Evolutionary conservation across 495 filamentous ascomycete species (phyloP).

Genomic region (Penicillium verhagenii): DNA sequence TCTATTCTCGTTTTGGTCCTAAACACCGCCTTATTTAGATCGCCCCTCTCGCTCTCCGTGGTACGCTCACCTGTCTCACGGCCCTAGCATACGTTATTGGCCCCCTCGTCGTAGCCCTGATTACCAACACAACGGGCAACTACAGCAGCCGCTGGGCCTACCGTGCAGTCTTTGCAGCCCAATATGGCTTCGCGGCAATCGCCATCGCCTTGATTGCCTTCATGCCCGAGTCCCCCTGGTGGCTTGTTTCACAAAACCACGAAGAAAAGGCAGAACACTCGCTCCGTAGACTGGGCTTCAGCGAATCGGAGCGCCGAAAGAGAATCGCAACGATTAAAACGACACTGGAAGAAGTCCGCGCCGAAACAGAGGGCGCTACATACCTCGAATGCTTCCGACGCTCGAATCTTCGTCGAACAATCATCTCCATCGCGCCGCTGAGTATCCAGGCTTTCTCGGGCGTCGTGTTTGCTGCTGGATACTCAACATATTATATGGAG

Average conservation of each 20-base stretch:
- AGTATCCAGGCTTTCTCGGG: slow-evolving; percentile 32
- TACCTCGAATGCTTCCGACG: slow-evolving; percentile 35
- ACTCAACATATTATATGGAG: slow-evolving; percentile 35
- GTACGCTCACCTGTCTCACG: slow-evolving; percentile 21
- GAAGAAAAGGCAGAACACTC: slow-evolving; percentile 7
- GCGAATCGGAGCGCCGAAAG: slow-evolving; percentile 6
- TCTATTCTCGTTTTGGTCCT: not conserved
- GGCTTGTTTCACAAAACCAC: slow-evolving; percentile 14
- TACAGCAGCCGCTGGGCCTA: slow-evolving; percentile 32
- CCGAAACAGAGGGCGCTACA: slow-evolving; percentile 31
- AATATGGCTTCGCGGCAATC: slow-evolving; percentile 27
- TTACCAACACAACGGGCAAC: slow-evolving; percentile 22
- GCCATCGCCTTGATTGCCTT: slow-evolving; percentile 10
- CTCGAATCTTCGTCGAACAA: slow-evolving; percentile 34
- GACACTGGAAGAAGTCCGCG: slow-evolving; percentile 24
- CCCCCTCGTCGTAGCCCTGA: slow-evolving; percentile 27
- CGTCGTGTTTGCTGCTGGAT: slow-evolving; percentile 25
- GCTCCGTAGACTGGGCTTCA: slow-evolving; percentile 14
- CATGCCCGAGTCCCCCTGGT: slow-evolving; percentile 27
- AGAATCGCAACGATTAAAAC: slow-evolving; percentile 12
- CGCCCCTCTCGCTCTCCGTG: slow-evolving; percentile 27
- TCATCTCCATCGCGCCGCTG: slow-evolving; percentile 31
- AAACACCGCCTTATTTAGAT: slow-evolving; percentile 5
- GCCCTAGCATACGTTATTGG: slow-evolving; percentile 29
- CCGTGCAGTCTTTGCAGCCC: slow-evolving; percentile 27